phyloP scores from a whole-genome alignment of 2,329 filamentous ascomycete species.

The Mycosphaerella sp. region DNA sequence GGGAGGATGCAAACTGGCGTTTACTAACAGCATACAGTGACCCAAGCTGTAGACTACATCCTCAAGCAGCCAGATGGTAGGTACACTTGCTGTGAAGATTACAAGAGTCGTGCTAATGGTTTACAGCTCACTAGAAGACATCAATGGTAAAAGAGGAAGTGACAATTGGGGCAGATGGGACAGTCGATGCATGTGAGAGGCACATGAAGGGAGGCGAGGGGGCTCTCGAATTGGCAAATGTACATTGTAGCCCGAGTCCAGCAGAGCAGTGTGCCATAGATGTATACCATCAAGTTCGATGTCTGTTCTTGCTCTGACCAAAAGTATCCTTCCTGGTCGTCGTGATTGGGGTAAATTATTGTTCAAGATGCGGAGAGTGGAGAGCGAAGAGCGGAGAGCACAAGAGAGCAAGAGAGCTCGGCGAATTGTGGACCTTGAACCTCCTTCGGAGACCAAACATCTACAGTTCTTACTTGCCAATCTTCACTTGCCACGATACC shows the following conservation, averaged over 20 bases:
- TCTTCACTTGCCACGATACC: too few species aligned
- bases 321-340: too few species aligned
- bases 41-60: conserved; percentile 94
- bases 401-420: too few species aligned
- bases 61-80: conserved; percentile 83
- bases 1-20: neutral
- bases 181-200: neutral
- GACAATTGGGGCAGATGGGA: neutral
- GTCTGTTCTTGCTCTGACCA: neutral
- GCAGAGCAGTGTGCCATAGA: conserved; percentile 23
- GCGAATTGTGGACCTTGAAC: too few species aligned
- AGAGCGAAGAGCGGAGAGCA: too few species aligned
- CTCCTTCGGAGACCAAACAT: too few species aligned
- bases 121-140: conserved; percentile 28
- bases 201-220: neutral
- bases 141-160: neutral
- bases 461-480: too few species aligned
- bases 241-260: conserved; percentile 26
- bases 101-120: conserved; percentile 17
- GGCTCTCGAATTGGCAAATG: conserved; percentile 14
- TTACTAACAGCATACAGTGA: conserved; percentile 54
- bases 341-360: neutral
- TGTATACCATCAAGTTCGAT: conserved; percentile 28
- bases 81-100: conserved; percentile 32
- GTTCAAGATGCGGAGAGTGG: too few species aligned